phyloP scores from a whole-genome alignment of 805 yeast genomes.

The Saccharomycopsis olivae region DNA sequence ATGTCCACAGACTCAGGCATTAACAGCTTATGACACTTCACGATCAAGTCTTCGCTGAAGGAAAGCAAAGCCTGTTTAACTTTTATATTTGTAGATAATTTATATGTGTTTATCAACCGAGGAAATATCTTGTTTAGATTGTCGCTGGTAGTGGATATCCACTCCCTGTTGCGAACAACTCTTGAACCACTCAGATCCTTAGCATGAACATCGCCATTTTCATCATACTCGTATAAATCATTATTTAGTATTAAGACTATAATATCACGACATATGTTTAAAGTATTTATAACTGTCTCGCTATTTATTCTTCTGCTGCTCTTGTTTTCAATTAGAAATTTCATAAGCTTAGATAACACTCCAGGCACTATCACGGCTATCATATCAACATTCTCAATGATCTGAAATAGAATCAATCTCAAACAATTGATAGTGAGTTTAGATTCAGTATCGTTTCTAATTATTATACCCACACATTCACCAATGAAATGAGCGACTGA shows the following conservation, averaged over 20 bases:
- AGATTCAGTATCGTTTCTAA: too few relatives aligned
- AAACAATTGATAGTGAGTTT: slow-evolving; percentile 1
- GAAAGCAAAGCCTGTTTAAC: neutral
- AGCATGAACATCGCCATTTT: neutral
- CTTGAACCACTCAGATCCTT: neutral
- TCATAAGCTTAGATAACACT: slow-evolving; percentile 11
- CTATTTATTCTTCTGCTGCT: slow-evolving; percentile 2
- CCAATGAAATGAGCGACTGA: slow-evolving; percentile 13
- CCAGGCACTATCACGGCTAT: slow-evolving; percentile 13
- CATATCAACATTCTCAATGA: slow-evolving; percentile 6
- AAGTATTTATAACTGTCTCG: neutral
- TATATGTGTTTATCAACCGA: neutral
- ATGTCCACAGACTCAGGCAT: neutral
- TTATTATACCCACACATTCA: neutral
- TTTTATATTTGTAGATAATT: neutral
- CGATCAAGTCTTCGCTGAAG: neutral
- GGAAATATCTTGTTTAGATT: slow-evolving; percentile 5
- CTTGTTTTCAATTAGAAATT: slow-evolving; percentile 7
- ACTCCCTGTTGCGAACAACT: neutral
- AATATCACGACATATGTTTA: neutral
- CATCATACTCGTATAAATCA: slow-evolving; percentile 1
- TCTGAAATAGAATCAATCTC: neutral
- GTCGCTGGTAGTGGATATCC: slow-evolving; percentile 1
- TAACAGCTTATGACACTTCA: slow-evolving; percentile 2
- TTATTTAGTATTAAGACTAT: slow-evolving; percentile 1